Conservation (phyloP, 139 green algal genomes). For the Chlorella sp. region DNA sequence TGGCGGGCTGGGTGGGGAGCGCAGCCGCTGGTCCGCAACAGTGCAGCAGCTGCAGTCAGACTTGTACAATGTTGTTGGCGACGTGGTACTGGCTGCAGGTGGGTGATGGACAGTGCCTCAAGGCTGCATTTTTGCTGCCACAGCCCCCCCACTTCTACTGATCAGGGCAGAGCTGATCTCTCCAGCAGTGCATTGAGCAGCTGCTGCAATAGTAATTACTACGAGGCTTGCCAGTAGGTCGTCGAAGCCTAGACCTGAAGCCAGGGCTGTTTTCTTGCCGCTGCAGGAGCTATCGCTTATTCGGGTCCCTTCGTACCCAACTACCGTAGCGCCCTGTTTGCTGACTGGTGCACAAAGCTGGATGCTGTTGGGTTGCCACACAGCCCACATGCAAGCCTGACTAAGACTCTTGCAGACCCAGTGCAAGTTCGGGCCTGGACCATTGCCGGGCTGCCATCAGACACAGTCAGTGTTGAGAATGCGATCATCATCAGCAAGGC, state of each 20-base stretch:
- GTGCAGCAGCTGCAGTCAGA: constrained; percentile 53
- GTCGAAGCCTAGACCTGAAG: no score
- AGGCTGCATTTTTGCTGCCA: no score
- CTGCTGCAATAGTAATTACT: no score
- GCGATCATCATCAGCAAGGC: constrained; percentile 72
- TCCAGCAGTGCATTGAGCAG: no score
- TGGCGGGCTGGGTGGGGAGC: constrained; percentile 69
- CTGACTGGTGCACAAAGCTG: constrained; percentile 40
- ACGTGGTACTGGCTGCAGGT: constrained; percentile 57
- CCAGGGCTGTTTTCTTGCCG: no score
- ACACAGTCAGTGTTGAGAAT: constrained; percentile 61
- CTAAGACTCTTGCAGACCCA: constrained; percentile 58
- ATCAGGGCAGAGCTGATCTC: no score
- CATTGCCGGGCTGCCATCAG: constrained; percentile 59
- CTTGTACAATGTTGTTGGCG: constrained; percentile 66
- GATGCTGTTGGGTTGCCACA: constrained; percentile 38
- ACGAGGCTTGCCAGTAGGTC: no score
- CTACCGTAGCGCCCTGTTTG: constrained; percentile 43
- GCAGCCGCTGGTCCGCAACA: constrained; percentile 58
- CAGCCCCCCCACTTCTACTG: no score
- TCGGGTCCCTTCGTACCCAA: constrained; percentile 63
- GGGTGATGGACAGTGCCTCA: no score
- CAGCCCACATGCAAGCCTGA: constrained; percentile 45
- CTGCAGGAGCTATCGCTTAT: constrained; percentile 63
- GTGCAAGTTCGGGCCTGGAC: constrained; percentile 56